A percentile compares a stretch with the other conserved stretches of the same genome.
Evolutionary conservation across 2,329 filamentous ascomycete species (phyloP).

Genomic region (Ophiosphaerella korrae): DNA sequence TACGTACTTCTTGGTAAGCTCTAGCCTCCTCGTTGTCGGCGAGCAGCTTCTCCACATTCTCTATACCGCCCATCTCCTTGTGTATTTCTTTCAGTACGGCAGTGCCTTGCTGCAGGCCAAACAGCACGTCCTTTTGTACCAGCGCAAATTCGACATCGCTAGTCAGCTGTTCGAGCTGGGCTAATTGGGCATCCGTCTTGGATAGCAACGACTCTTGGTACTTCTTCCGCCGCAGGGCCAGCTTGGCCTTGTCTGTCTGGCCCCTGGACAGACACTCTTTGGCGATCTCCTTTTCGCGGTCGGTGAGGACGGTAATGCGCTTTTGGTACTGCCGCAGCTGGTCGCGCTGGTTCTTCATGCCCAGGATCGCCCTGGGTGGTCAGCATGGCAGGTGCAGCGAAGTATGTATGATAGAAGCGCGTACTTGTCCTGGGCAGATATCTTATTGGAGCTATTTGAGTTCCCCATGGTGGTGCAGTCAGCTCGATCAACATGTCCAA

Average conservation of each 20-base stretch:
- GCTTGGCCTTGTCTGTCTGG: constrained; percentile 79
- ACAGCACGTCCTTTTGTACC: constrained; percentile 95
- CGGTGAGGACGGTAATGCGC: constrained; percentile 82
- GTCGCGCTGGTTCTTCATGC: constrained; percentile 97
- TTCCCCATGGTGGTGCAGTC: constrained; percentile 63
- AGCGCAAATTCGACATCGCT: constrained; percentile 92
- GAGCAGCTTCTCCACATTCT: constrained; percentile 93
- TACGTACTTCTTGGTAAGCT: constrained; percentile 81
- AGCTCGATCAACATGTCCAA: constrained; percentile 26
- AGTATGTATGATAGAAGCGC: constrained; percentile 29
- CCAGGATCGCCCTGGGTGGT: constrained; percentile 80
- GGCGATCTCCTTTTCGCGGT: constrained; percentile 85
- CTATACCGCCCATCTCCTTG: constrained; percentile 92
- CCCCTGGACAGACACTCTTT: constrained; percentile 78
- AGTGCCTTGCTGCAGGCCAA: constrained; percentile 89
- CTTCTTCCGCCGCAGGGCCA: constrained; percentile 92
- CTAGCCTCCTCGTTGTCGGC: constrained; percentile 88
- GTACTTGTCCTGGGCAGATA: constrained; percentile 85
- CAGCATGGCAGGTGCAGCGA: constrained; percentile 7
- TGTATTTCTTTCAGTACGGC: constrained; percentile 89
- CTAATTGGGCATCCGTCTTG: constrained; percentile 93
- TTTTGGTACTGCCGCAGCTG: constrained; percentile 96
- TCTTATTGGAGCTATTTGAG: constrained; percentile 65
- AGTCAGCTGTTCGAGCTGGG: constrained; percentile 87
- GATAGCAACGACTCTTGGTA: constrained; percentile 89